phyloP scores from a whole-genome alignment of 495 filamentous ascomycete genomes.

The Penicillium riverlandense region DNA sequence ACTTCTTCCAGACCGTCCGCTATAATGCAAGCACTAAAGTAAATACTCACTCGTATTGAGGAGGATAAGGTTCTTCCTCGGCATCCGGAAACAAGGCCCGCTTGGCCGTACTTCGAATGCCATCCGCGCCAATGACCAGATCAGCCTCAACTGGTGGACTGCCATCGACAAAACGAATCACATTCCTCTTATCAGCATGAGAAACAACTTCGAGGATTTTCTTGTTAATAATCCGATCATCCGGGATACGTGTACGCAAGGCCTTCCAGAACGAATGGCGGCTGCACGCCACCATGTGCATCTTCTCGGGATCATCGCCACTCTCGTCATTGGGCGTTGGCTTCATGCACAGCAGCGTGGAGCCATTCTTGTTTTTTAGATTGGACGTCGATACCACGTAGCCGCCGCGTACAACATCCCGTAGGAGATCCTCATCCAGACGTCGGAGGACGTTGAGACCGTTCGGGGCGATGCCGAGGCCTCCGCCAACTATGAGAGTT shows the following conservation, averaged over 20 bases:
- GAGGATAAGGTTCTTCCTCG: slow-evolving; percentile 22
- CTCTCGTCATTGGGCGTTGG: not conserved
- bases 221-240: slow-evolving; percentile 21
- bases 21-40: no score
- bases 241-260: slow-evolving; percentile 23
- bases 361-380: slow-evolving; percentile 32
- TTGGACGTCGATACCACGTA: slow-evolving; percentile 27
- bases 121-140: slow-evolving; percentile 57
- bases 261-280: slow-evolving; percentile 31
- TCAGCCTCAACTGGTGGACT: slow-evolving; percentile 32
- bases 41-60: slow-evolving; percentile 33
- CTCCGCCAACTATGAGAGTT: slow-evolving; percentile 8
- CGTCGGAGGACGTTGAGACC: slow-evolving; percentile 8
- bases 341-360: slow-evolving; percentile 17
- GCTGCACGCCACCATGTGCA: slow-evolving; percentile 25
- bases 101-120: slow-evolving; percentile 44
- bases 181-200: slow-evolving; percentile 8
- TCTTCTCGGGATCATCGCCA: slow-evolving; percentile 1
- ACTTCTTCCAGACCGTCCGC: not conserved
- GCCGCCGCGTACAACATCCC: slow-evolving; percentile 19
- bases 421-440: slow-evolving; percentile 12
- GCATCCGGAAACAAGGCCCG: slow-evolving; percentile 35
- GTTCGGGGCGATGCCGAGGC: slow-evolving; percentile 8
- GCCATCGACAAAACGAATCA: slow-evolving; percentile 23
- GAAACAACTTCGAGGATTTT: slow-evolving; percentile 17